phyloP scores from a whole-genome alignment of 306 rosid genomes.

The Vicia villosa region DNA sequence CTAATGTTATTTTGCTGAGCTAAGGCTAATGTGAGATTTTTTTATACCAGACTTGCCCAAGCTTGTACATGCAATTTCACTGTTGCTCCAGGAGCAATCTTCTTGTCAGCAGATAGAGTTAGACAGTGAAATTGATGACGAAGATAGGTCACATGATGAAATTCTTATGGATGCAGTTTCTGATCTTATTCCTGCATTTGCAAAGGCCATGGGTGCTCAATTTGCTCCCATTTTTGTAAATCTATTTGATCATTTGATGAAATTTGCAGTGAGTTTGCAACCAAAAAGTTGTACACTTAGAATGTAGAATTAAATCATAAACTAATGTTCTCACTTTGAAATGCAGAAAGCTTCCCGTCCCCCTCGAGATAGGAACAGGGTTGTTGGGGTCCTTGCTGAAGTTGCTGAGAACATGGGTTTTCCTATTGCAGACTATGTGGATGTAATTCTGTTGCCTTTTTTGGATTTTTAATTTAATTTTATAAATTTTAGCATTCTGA shows the following conservation, averaged over 20 bases:
- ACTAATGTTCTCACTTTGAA: conserved; percentile 38
- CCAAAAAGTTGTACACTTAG: conserved; percentile 25
- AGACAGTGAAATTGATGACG: conserved; percentile 85
- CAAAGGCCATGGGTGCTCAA: conserved; percentile 92
- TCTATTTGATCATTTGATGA: conserved; percentile 87
- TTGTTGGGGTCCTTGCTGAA: conserved; percentile 98
- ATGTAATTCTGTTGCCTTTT: conserved; percentile 55
- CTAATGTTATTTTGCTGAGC: conserved; percentile 33
- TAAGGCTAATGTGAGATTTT: conserved; percentile 35
- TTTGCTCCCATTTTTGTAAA: conserved; percentile 87
- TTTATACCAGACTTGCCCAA: conserved; percentile 58
- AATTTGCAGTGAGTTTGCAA: conserved; percentile 71
- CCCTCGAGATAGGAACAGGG: conserved; percentile 94
- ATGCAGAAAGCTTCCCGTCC: conserved; percentile 90
- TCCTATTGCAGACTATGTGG: conserved; percentile 84
- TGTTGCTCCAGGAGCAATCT: conserved; percentile 81
- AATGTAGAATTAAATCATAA: conserved; percentile 34
- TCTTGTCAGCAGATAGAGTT: conserved; percentile 83
- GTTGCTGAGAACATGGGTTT: conserved; percentile 98
- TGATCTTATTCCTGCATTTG: conserved; percentile 95
- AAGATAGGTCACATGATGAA: conserved; percentile 79
- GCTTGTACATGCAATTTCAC: conserved; percentile 76
- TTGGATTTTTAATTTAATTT: not conserved
- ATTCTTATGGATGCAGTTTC: conserved; percentile 97
- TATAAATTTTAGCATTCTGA: not conserved